Evolutionary conservation across 345 rosid genomes (phyloP), one percentile per base, ranked within the genome.

Genomic region (Atalantia buxifolia): DNA sequence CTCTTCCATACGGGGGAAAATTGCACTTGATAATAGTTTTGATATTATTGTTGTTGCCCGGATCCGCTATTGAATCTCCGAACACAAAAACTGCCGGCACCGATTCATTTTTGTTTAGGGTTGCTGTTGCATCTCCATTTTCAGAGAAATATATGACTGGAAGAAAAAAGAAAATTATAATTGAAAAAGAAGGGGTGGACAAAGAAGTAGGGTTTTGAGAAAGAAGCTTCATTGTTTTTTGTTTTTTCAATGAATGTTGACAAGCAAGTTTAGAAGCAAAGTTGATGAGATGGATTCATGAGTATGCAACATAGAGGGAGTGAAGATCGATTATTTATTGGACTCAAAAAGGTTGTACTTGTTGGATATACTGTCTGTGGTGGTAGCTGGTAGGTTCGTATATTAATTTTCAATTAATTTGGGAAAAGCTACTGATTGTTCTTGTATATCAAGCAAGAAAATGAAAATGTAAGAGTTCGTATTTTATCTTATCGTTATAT

Each of bases 61-160:
- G 81, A 82, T 90, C 94, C 28, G 85, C 77, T 24, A 87, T 79
- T 2, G 92, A 90, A 77, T 90, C 91, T 24, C 94, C 91, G 65
- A 89, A 89, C 73, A 77, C 85, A 24, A 90, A 66, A 2, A 73
- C 7, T 0, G 92, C 89, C 8, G 85, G 88, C 72, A 83, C 72
- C 18, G 60, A 56, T 14, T 35, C 78, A 33, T 85, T 82, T n/a
- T 60, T 72, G 13, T 76, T 88, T 10, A 76, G 85, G 36, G 45
- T 24, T 10, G 19, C 78, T 40, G 19, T 76, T 40, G 22, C 77
- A 2, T 62, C 66, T 38, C 24, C 73, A 24, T 18, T 28, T 21
- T 12, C 10, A 3, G n/a, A 10, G 12, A 59, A 27, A 30, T 4
- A 10, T 57, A 14, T 6, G 9, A 74, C 7, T 10, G 33, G 7